phyloP scores from a whole-genome alignment of 495 filamentous ascomycete genomes.

The Hyphodiscus hymeniophilus region DNA sequence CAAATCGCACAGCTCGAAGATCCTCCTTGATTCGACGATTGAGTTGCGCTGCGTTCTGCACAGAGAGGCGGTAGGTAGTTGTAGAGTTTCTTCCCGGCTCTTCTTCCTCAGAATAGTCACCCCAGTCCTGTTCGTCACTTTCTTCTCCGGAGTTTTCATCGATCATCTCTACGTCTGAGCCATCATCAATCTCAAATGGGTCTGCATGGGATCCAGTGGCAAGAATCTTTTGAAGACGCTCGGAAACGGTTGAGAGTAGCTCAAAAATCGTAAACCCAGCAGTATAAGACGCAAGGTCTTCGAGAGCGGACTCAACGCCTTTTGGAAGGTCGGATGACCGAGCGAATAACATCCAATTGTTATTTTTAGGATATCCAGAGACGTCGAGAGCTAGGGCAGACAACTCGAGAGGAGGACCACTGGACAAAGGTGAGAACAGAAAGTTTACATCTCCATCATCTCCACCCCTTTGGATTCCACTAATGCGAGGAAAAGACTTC shows the following conservation, averaged over 20 bases:
- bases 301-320: constrained; percentile 20
- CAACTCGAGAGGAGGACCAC: constrained; percentile 18
- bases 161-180: constrained; percentile 24
- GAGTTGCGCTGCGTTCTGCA: constrained; percentile 4
- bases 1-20: constrained; percentile 48
- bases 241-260: constrained; percentile 15
- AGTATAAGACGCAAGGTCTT: constrained; percentile 13
- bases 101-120: constrained; percentile 2
- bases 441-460: constrained; percentile 21
- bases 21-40: constrained; percentile 49
- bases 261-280: constrained; percentile 10
- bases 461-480: constrained; percentile 10
- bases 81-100: constrained; percentile 1
- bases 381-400: constrained; percentile 17
- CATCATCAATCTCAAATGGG: constrained; percentile 29
- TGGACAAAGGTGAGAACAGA: constrained; percentile 8
- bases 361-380: constrained; percentile 23
- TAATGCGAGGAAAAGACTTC: constrained; percentile 13
- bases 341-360: constrained; percentile 30
- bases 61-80: not conserved
- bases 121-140: constrained; percentile 24
- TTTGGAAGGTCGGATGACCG: constrained; percentile 25
- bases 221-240: constrained; percentile 20
- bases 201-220: constrained; percentile 28
- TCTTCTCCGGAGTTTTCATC: constrained; percentile 23